Base-by-base conservation (phyloP, 805 yeast species). In the Priceomyces fermenticarens region DNA sequence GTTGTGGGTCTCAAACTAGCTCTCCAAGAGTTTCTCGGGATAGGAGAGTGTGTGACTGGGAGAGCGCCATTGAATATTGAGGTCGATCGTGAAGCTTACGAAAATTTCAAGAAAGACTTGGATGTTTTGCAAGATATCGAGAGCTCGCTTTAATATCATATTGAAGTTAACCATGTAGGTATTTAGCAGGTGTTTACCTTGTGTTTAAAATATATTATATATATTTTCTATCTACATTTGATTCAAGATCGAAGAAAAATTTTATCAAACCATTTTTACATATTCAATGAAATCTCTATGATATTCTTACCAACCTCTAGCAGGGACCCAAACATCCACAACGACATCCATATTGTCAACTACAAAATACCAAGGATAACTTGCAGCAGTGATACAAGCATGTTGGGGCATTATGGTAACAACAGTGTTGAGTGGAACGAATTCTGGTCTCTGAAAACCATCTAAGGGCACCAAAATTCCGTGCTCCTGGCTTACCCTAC, bases 401-500 rank as follows among this genome's bases (percentile, higher is more conserved):
- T 85, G 93, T 56, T 85, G 88, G 3, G 89, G 88, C 16, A 78
- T 47, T 27, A 85, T 67, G 25, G 63, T 62, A 8, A 84, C 70
- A 43, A 73, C 71, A 1, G 80, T 68, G 1, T 88, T 88, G 26
- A 63, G 48, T 16, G 81, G 81, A 16, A 78, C 65, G 52, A 78
- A 57, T 32, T 60, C 43, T 12, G 65, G 55, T 10, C 53, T 48
- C 2, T 58, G 62, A 6, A 42, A 44, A 3, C 32, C 49, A 5
- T 55, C 57, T 11, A 57, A 47, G 2, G 86, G 81, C n/a, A 63
- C 67, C 36, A 85, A 60, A 31, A 86, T 80, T 9, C 93, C 95
- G 55, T 86, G 95, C 53, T 86, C 95, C 57, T 86, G 93, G 41
- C 86, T 78, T 35, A 86, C 59, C 48, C 89, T 70, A 28, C 80